Conservation (phyloP, 2,329 filamentous ascomycete genomes). For the Mariannaea elegans region DNA sequence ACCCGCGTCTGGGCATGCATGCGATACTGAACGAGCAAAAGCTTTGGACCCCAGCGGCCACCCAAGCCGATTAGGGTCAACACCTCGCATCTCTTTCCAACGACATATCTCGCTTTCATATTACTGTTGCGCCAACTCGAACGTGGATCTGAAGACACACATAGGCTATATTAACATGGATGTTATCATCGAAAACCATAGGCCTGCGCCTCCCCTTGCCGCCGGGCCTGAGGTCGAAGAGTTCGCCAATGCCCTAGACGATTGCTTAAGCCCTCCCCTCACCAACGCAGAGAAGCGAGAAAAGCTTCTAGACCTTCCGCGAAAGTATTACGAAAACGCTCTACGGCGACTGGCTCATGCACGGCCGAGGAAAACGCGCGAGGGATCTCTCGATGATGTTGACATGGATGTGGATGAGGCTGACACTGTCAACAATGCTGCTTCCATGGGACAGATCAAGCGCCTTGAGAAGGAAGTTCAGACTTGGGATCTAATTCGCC, state of each 20-base stretch:
- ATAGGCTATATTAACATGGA: conserved; percentile 28
- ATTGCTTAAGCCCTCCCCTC: conserved; percentile 66
- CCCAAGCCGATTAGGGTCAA: conserved; percentile 40
- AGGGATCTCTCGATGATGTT: conserved; percentile 54
- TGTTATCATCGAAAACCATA: conserved; percentile 12
- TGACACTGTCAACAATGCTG: conserved; percentile 45
- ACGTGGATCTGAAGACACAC: conserved; percentile 3
- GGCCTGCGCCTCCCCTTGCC: conserved; percentile 21
- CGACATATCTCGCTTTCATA: conserved; percentile 1
- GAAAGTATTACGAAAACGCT: conserved; percentile 67
- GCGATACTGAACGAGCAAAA: conserved; percentile 32
- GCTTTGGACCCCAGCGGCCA: conserved; percentile 37
- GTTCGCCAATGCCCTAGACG: conserved; percentile 85
- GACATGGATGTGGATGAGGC: conserved; percentile 66
- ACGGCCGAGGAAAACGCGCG: conserved; percentile 40
- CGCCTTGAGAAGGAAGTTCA: conserved; percentile 84
- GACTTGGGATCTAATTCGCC: conserved; percentile 86
- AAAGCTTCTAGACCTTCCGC: conserved; percentile 70
- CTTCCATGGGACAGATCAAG: conserved; percentile 45
- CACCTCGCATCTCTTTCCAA: conserved; percentile 18
- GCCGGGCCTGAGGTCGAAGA: conserved; percentile 83
- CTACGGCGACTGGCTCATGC: conserved; percentile 44
- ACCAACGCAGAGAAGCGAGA: conserved; percentile 65
- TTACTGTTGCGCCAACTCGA: not conserved
- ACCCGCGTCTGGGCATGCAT: conserved; percentile 33